Percentiles rank a stretch among this genome's conserved stretches.
These are phyloP conservation scores for Blastomyces parvus DNA, from an alignment of 2,329 filamentous ascomycete genomes.

Conservation along the genomic window DNA sequence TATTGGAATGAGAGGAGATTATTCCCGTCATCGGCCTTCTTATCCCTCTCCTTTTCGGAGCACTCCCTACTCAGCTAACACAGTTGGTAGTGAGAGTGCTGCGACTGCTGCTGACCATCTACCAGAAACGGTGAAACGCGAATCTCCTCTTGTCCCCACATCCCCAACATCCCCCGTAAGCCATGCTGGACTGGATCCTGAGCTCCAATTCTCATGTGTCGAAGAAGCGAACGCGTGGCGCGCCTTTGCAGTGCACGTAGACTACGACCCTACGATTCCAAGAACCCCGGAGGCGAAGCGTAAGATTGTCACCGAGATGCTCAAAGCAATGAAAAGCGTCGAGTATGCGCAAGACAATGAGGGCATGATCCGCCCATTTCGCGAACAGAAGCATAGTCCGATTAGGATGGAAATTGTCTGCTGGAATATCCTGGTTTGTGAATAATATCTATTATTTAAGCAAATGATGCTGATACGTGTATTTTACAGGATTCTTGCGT, in stretches of 20 bases:
- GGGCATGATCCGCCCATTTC: conserved; percentile 27
- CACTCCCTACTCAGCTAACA: not conserved
- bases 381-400: conserved; percentile 19
- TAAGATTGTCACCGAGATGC: conserved; percentile 24
- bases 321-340: conserved; percentile 26
- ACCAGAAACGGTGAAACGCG: not conserved
- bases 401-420: conserved; percentile 23
- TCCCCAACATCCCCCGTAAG: not conserved
- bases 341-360: conserved; percentile 23
- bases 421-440: conserved; percentile 27
- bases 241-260: conserved; percentile 5
- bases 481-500: conserved; percentile 20
- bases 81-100: not conserved
- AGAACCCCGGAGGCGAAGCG: conserved; percentile 15
- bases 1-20: not conserved
- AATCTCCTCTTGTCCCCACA: not conserved
- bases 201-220: conserved; percentile 15
- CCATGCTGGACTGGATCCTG: not conserved
- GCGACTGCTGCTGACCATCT: no score
- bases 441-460: not conserved
- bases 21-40: not conserved
- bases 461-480: conserved; percentile 6
- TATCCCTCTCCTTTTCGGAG: not conserved
- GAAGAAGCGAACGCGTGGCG: conserved; percentile 17
- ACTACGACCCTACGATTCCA: conserved; percentile 23